phyloP scores from a whole-genome alignment of 2,329 filamentous ascomycete species.

The Ustilaginoidea virens region DNA sequence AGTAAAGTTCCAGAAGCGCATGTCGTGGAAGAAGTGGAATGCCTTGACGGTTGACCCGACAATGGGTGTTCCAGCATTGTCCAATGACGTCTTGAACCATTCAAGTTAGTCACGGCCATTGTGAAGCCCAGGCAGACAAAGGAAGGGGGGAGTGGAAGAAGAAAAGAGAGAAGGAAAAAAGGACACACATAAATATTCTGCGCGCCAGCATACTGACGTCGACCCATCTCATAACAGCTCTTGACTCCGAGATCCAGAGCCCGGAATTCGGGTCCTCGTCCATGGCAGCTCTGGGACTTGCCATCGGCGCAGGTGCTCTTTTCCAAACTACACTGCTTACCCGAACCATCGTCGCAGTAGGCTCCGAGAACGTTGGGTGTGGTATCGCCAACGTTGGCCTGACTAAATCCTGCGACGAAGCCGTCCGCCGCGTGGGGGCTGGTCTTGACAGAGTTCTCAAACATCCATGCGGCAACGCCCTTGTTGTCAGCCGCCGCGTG shows the following conservation, averaged over 20 bases:
- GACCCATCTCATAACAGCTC: conserved; percentile 63
- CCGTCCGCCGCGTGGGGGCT: conserved; percentile 40
- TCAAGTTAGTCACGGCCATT: not conserved
- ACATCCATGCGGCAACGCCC: conserved; percentile 73
- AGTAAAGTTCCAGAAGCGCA: conserved; percentile 58
- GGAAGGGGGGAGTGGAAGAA: too few relatives aligned
- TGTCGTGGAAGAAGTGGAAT: conserved; percentile 74
- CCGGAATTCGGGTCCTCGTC: conserved; percentile 53
- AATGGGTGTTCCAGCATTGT: conserved; percentile 30
- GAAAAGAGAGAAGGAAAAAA: not conserved
- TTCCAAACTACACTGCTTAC: conserved; percentile 53
- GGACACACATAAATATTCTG: conserved; percentile 23
- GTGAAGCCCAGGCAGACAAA: too few relatives aligned
- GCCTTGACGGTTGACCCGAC: conserved; percentile 55
- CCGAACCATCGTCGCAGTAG: conserved; percentile 76
- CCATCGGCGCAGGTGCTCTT: conserved; percentile 72
- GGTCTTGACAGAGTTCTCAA: conserved; percentile 54
- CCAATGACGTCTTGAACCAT: conserved; percentile 22
- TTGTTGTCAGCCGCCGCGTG: conserved; percentile 92
- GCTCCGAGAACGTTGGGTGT: conserved; percentile 78
- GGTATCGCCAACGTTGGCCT: conserved; percentile 82
- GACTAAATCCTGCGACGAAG: conserved; percentile 86
- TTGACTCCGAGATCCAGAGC: conserved; percentile 55
- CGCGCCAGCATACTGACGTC: conserved; percentile 51
- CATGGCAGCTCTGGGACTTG: conserved; percentile 55